phyloP scores from a whole-genome alignment of 768 basidiomycete genomes.

The Dendrothele bispora region DNA sequence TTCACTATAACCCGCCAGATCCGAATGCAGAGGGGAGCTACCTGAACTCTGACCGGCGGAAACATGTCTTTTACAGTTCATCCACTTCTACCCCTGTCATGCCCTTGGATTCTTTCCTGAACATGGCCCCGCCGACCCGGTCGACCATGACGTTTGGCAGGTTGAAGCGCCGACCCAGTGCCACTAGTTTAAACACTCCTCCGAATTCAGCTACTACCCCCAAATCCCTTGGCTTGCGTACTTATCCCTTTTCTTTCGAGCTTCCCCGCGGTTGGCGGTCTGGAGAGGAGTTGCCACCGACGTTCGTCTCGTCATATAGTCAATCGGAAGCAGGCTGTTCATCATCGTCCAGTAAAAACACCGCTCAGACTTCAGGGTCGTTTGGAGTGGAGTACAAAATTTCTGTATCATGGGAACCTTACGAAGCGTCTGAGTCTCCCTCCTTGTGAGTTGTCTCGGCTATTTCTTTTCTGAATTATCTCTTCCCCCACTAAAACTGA shows the following conservation, averaged over 20 bases:
- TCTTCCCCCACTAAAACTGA: slow-evolving; percentile 11
- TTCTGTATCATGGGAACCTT: slow-evolving; percentile 58
- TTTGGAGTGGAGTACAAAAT: slow-evolving; percentile 54
- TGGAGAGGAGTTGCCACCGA: slow-evolving; percentile 64
- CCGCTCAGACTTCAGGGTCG: not conserved
- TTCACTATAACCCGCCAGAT: slow-evolving; percentile 40
- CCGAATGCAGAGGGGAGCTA: slow-evolving; percentile 23
- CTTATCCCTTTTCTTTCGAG: slow-evolving; percentile 54
- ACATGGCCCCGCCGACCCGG: slow-evolving; percentile 26
- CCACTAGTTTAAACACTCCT: slow-evolving; percentile 34
- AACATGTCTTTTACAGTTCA: slow-evolving; percentile 52
- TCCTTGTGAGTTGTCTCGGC: slow-evolving; percentile 43
- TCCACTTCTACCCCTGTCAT: slow-evolving; percentile 44
- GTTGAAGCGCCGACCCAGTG: slow-evolving; percentile 44
- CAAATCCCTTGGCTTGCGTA: slow-evolving; percentile 22
- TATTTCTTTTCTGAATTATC: not conserved
- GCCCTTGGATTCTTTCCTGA: slow-evolving; percentile 20
- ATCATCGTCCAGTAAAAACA: slow-evolving; percentile 10
- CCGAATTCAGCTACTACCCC: slow-evolving; percentile 24
- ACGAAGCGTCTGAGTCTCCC: slow-evolving; percentile 39
- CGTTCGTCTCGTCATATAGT: slow-evolving; percentile 41
- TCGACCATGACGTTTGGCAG: slow-evolving; percentile 42
- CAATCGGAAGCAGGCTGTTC: slow-evolving; percentile 27
- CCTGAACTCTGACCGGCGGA: slow-evolving; percentile 23
- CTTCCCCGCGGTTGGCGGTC: slow-evolving; percentile 48